Conservation (phyloP, 2,329 filamentous ascomycete species). For the Ophiostoma perfectum region DNA sequence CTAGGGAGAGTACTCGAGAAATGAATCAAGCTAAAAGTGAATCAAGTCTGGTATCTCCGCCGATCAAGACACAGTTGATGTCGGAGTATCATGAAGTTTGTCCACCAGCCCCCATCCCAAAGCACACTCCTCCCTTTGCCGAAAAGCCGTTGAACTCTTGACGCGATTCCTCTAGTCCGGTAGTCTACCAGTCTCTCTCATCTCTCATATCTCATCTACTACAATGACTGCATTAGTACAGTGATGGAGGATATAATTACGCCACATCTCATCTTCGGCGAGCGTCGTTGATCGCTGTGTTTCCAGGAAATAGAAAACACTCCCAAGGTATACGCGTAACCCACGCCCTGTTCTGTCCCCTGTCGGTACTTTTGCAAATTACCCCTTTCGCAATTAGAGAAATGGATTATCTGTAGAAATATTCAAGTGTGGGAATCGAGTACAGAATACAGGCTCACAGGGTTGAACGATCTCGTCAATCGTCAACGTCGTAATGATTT, state of each 20-base stretch:
- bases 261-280: slow-evolving; percentile 9
- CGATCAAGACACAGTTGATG: not conserved
- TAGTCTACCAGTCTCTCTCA: not conserved
- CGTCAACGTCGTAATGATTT: not conserved
- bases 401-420: not conserved
- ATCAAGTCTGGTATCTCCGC: not conserved
- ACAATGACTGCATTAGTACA: slow-evolving; percentile 1
- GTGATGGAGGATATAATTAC: not conserved
- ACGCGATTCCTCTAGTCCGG: not conserved
- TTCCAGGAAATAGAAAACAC: not conserved
- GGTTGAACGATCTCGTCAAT: not conserved
- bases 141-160: slow-evolving; percentile 1
- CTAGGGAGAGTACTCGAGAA: not conserved
- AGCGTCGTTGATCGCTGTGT: not conserved
- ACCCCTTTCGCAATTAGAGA: slow-evolving; percentile 5
- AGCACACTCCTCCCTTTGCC: not conserved
- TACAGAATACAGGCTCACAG: no score
- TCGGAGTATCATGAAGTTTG: not conserved
- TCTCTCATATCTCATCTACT: not conserved
- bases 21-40: not conserved
- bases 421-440: no score
- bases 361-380: slow-evolving; percentile 18
- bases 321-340: not conserved
- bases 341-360: slow-evolving; percentile 10
- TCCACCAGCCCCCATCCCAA: not conserved